Base-by-base conservation (phyloP, 2,329 filamentous ascomycete genomes). In the Cercospora sojina region DNA sequence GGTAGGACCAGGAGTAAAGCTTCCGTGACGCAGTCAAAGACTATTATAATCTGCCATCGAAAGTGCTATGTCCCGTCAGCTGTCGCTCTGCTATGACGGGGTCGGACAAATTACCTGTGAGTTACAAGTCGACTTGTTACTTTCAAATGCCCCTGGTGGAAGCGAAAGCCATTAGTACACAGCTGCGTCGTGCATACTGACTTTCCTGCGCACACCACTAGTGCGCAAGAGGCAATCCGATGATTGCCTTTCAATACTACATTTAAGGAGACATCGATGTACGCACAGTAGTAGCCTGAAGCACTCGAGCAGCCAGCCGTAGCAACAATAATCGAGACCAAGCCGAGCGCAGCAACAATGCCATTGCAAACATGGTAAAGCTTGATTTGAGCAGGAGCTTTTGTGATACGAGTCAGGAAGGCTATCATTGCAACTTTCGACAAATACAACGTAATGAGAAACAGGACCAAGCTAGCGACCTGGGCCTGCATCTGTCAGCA, bases 31-130 rank as follows among this genome's bases (percentile, higher is more conserved):
- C 80, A 71, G 66, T 82, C 80, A 31, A 82, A 74, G 1, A 71
- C 77, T 8, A 79, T 79, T 63, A 81, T 75, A 3, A 75, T 69
- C 69, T 78, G 76, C 80, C 77, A 81, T 53, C 77, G 73, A 13
- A 64, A 53, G 62, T 53, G 64, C 75, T 77, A 59, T 32, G 27
- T 43, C 60, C n/a, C 13, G 51, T 70, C 32, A 68, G 63, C 31
- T 38, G 59, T 12, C 23, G 25, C 23, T 25, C 41, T n/a, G 49
- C 41, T n/a, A 38, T 32, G 49, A 53, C n/a, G n/a, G 16, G 41
- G 13, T 29, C 18, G 13, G 7, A 43, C 31, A 23, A 51, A 67
- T 43, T 62, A 76, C 74, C 66, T 77, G 71, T 16, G 70, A 71
- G 23, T 71, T 66, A 64, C 75, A 77, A 29, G 67, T 70, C 9